Evolutionary conservation across 2,329 filamentous ascomycete species (phyloP).

Genomic region (Tolypocladium inflatum): DNA sequence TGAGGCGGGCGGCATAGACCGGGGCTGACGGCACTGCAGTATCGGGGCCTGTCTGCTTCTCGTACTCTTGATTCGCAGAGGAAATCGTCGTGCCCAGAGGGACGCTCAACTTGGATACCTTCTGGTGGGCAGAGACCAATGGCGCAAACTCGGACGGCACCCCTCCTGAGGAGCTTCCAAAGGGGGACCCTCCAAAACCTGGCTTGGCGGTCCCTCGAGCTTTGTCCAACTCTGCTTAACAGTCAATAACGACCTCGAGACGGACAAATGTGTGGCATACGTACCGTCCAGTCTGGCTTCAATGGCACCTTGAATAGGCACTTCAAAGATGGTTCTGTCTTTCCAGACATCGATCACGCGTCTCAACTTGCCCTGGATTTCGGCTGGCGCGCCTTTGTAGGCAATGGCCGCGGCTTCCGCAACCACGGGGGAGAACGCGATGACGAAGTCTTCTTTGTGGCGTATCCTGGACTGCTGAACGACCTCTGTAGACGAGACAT

Average conservation of each 20-base stretch:
- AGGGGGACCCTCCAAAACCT: constrained; percentile 45
- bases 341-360: constrained; percentile 94
- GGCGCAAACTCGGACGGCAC: constrained; percentile 69
- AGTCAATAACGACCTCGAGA: constrained; percentile 4
- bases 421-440: constrained; percentile 84
- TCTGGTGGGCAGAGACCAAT: constrained; percentile 65
- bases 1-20: constrained; percentile 83
- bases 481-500: constrained; percentile 55
- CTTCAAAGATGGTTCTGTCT: constrained; percentile 75
- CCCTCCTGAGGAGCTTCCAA: constrained; percentile 40
- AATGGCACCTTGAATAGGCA: constrained; percentile 67
- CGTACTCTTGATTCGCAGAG: constrained; percentile 71
- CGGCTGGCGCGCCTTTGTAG: constrained; percentile 78
- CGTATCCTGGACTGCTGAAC: constrained; percentile 92
- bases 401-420: constrained; percentile 84
- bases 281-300: constrained; percentile 72
- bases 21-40: constrained; percentile 67
- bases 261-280: constrained; percentile 6
- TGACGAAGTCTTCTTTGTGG: constrained; percentile 83
- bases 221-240: constrained; percentile 51
- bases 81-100: constrained; percentile 57
- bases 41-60: constrained; percentile 67
- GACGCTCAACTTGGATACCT: constrained; percentile 62
- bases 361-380: constrained; percentile 79
- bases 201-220: constrained; percentile 41